Evolutionary conservation across 768 basidiomycete genomes (phyloP), one percentile per base, ranked within the genome.

Genomic region (Tricholoma furcatifolium): DNA sequence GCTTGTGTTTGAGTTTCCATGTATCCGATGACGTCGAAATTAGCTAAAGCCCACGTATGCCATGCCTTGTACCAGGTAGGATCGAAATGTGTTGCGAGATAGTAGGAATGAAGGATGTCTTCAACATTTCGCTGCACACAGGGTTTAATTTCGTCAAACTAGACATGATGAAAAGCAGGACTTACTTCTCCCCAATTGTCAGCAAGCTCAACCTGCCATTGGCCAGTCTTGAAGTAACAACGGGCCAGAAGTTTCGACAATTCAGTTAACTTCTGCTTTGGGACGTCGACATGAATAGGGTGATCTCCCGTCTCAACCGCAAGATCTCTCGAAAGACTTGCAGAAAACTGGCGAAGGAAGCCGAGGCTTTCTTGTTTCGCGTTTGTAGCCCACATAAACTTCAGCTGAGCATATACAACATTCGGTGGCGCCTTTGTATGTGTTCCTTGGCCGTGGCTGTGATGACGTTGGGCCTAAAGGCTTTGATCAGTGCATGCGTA

Each of bases 31-130:
- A 98, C 92, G 50, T 98, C 93, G 58, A 97, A 95, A 68, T 98
- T 98, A 3, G 94, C 88, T 48, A 98, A 75, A 2, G 97, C 96
- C 93, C 94, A 99, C 1, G 93, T 93, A 64, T 99, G 97, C 95
- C 95, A 98, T 15, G 96, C 97, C 67, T 99, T 98, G 70, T 98
- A 98, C 97, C 97, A 99, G n/a, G 80, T 77, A 4, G 88, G 83
- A 66, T 98, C 96, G 58, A 91, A 91, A 61, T 88, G 86, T 2
- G 97, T 98, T 0, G 97, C 91, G 27, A 87, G 77, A 46, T 81
- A 77, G 69, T 97, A 98, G 4, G 91, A 85, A 58, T 86, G 82
- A 6, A 99, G 72, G 51, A 98, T 92, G 40, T 89, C 87, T 47
- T 85, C 81, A 20, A 88, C 82, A 52, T 91, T 87, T 55, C 86